These are phyloP conservation scores for Nosema muscidifuracis DNA, from an alignment of 371 early-diverging fungal genomes.

Conservation along the genomic window DNA sequence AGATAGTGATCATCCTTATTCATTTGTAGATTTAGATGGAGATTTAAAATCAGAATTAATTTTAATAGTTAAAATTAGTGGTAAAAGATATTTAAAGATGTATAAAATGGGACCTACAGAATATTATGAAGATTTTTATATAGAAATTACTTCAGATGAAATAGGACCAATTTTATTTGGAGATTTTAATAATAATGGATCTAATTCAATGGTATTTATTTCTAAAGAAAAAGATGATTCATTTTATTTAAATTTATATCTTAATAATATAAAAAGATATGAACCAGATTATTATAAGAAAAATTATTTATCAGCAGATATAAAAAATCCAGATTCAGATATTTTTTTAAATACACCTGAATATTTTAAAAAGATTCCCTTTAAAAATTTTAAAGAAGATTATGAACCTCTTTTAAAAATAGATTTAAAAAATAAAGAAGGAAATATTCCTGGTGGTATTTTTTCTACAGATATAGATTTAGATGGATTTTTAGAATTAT, in stretches of 20 bases:
- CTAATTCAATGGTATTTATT: slow-evolving; percentile 45
- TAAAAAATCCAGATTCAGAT: not conserved
- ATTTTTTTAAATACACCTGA: slow-evolving; percentile 2
- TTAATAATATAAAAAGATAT: slow-evolving; percentile 17
- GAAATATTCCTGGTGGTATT: slow-evolving; percentile 28
- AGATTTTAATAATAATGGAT: slow-evolving; percentile 47
- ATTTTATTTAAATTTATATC: slow-evolving; percentile 25
- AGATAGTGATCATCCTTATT: slow-evolving; percentile 43
- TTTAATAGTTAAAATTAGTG: slow-evolving; percentile 31
- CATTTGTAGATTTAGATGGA: slow-evolving; percentile 54
- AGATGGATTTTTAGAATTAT: slow-evolving; percentile 25
- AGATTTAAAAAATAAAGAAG: slow-evolving; percentile 1
- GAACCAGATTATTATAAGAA: slow-evolving; percentile 2
- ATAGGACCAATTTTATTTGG: slow-evolving; percentile 53
- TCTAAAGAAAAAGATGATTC: slow-evolving; percentile 3
- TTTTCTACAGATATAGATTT: slow-evolving; percentile 28
- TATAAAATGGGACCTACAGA: slow-evolving; percentile 20
- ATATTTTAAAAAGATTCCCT: not conserved
- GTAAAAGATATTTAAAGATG: slow-evolving; percentile 33
- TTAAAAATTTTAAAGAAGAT: slow-evolving; percentile 6
- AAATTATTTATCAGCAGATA: slow-evolving; percentile 5
- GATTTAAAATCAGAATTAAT: slow-evolving; percentile 47
- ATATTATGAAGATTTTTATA: not conserved
- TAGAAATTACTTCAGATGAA: slow-evolving; percentile 17
- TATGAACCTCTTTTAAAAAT: slow-evolving; percentile 4